Conservation (phyloP, 2,329 filamentous ascomycete species). For the Talaromyces sp. region DNA sequence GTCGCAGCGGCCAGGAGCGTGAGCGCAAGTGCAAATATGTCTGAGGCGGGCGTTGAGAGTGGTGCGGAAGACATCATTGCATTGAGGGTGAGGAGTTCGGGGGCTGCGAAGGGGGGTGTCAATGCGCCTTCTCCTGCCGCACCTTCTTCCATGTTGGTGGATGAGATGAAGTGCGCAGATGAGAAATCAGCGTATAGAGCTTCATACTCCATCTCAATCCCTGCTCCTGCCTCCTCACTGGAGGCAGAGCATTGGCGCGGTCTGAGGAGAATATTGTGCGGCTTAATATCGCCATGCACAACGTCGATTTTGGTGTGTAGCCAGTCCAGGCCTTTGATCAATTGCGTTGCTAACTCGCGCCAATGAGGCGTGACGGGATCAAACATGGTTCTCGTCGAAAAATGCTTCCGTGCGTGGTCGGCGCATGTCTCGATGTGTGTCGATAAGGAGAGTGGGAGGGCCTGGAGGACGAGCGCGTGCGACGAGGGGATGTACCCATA, state of each 20-base stretch:
- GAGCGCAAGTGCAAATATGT: constrained; percentile 47
- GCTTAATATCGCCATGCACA: constrained; percentile 42
- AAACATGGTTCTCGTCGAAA: constrained; percentile 44
- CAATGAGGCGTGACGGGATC: constrained; percentile 46
- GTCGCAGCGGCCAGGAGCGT: constrained; percentile 46
- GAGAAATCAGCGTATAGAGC: constrained; percentile 48
- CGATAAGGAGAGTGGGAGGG: constrained; percentile 44
- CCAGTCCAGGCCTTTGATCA: constrained; percentile 44
- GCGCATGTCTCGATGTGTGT: constrained; percentile 40
- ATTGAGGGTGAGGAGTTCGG: constrained; percentile 40
- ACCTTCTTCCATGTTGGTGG: constrained; percentile 12
- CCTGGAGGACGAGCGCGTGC: constrained; percentile 43
- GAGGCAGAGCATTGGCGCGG: constrained; percentile 19
- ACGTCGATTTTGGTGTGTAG: constrained; percentile 41
- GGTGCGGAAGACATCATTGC: constrained; percentile 35
- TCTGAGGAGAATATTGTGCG: constrained; percentile 32
- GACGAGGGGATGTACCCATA: constrained; percentile 41
- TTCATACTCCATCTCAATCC: constrained; percentile 33
- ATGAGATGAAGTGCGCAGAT: constrained; percentile 31
- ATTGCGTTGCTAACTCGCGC: constrained; percentile 38
- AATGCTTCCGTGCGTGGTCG: constrained; percentile 26
- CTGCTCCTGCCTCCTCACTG: background rate
- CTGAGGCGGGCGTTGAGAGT: constrained; percentile 38
- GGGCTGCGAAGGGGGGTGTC: constrained; percentile 46
- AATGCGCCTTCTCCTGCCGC: constrained; percentile 33